Conservation (phyloP, 805 yeast species). For the Cyberlindnera meyerae region DNA sequence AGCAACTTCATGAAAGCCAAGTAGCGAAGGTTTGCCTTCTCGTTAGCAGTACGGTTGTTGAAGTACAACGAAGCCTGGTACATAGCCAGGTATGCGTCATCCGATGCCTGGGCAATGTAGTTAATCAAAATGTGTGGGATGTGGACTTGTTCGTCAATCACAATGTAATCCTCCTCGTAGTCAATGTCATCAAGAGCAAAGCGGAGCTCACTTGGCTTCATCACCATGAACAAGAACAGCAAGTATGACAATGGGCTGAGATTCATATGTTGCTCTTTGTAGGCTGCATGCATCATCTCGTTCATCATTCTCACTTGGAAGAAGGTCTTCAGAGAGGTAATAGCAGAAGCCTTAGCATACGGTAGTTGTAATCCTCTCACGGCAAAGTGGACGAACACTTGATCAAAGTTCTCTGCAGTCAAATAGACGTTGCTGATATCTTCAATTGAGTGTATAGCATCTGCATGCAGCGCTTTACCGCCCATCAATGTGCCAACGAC, state of each 20-base stretch:
- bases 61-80: conserved; percentile 32
- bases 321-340: conserved; percentile 39
- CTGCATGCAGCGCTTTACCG: conserved; percentile 32
- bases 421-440: conserved; percentile 33
- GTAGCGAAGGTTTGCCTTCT: conserved; percentile 31
- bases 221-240: conserved; percentile 33
- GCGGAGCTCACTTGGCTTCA: conserved; percentile 34
- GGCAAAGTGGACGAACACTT: conserved; percentile 41
- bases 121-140: conserved; percentile 34
- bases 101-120: conserved; percentile 28
- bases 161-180: conserved; percentile 29
- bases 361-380: conserved; percentile 58
- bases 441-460: conserved; percentile 41
- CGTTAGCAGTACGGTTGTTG: conserved; percentile 30
- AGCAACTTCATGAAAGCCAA: conserved; percentile 29
- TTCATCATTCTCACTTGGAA: conserved; percentile 40
- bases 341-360: conserved; percentile 46
- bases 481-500: conserved; percentile 27
- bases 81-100: conserved; percentile 29
- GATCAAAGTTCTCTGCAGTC: conserved; percentile 44
- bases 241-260: conserved; percentile 21
- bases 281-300: conserved; percentile 17
- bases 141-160: conserved; percentile 29
- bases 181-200: conserved; percentile 31
- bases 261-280: conserved; percentile 5